Percentiles rank a stretch among this genome's conserved stretches.
phyloP scores from a whole-genome alignment of 2,329 filamentous ascomycete species.

The Macrophomina pseudophaseolina region DNA sequence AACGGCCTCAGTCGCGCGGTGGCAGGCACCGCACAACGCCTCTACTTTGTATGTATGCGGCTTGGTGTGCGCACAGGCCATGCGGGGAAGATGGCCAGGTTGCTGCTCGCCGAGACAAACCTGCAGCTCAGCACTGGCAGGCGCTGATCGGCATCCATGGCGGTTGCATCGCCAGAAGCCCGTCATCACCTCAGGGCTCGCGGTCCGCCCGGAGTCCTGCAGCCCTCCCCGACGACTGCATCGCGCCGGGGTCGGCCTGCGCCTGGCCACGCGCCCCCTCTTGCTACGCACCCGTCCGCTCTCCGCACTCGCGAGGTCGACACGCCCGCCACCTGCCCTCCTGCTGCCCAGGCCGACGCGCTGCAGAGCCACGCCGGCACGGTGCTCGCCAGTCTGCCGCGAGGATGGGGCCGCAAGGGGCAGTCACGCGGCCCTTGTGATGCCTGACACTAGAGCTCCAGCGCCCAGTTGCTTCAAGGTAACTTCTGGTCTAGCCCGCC shows the following conservation, averaged over 20 bases:
- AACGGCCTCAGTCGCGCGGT: neutral
- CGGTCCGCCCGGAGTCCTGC: conserved; percentile 19
- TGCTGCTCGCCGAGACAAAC: conserved; percentile 20
- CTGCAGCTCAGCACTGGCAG: conserved; percentile 18
- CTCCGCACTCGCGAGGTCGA: neutral
- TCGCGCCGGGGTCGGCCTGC: conserved; percentile 13
- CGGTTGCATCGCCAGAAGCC: conserved; percentile 24
- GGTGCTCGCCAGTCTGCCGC: conserved; percentile 22
- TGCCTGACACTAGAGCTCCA: conserved; percentile 21
- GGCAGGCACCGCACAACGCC: conserved; percentile 12
- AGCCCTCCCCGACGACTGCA: conserved; percentile 10
- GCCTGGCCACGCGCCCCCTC: conserved; percentile 20
- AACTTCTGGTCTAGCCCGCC: conserved; percentile 24
- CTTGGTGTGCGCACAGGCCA: conserved; percentile 12
- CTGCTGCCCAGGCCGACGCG: neutral
- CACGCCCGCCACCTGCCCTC: neutral
- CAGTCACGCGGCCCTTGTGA: conserved; percentile 19
- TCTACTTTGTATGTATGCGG: conserved; percentile 20
- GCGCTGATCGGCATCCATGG: conserved; percentile 17
- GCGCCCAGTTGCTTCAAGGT: conserved; percentile 12
- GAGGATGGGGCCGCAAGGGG: conserved; percentile 25
- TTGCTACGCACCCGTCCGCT: neutral
- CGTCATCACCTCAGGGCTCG: conserved; percentile 21
- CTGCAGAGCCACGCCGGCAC: conserved; percentile 14
- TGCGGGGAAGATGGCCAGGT: conserved; percentile 22